Percentiles rank a stretch among this genome's conserved stretches.
Conservation (phyloP, 805 yeast species). For the Jamesozyma hellenica region DNA sequence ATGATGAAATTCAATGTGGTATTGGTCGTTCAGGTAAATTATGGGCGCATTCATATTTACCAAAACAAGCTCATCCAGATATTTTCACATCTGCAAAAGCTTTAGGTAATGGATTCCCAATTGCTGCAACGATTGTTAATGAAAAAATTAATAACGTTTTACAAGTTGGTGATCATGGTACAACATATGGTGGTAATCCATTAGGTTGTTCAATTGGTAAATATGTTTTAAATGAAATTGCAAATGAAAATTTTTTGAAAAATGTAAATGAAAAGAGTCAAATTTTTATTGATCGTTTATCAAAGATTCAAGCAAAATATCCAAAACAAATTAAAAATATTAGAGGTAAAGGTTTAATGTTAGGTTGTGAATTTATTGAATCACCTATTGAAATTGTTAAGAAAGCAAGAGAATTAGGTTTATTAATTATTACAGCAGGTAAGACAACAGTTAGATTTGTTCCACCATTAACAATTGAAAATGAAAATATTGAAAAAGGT, state of each 20-base stretch:
- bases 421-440: slow-evolving; percentile 85
- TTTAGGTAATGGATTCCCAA: slow-evolving; percentile 91
- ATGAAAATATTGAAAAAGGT: slow-evolving; percentile 61
- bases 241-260: slow-evolving; percentile 48
- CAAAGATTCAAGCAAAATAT: slow-evolving; percentile 41
- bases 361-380: slow-evolving; percentile 69
- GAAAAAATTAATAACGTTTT: slow-evolving; percentile 65
- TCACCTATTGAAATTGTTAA: slow-evolving; percentile 55
- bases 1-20: slow-evolving; percentile 96
- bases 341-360: slow-evolving; percentile 81
- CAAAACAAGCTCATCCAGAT: slow-evolving; percentile 84
- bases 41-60: slow-evolving; percentile 82
- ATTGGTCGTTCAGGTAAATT: slow-evolving; percentile 83
- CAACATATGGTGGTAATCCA: slow-evolving; percentile 97
- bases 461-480: slow-evolving; percentile 81
- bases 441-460: slow-evolving; percentile 82
- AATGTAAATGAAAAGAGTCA: slow-evolving; percentile 54
- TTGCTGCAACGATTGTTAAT: slow-evolving; percentile 85
- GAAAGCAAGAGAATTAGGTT: slow-evolving; percentile 67
- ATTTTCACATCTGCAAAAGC: slow-evolving; percentile 93
- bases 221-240: slow-evolving; percentile 61
- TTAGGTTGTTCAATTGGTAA: slow-evolving; percentile 74
- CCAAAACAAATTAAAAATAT: slow-evolving; percentile 56
- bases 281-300: slow-evolving; percentile 42
- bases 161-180: slow-evolving; percentile 92